Conservation (phyloP, 495 filamentous ascomycete genomes). For the Neurospora sp. region DNA sequence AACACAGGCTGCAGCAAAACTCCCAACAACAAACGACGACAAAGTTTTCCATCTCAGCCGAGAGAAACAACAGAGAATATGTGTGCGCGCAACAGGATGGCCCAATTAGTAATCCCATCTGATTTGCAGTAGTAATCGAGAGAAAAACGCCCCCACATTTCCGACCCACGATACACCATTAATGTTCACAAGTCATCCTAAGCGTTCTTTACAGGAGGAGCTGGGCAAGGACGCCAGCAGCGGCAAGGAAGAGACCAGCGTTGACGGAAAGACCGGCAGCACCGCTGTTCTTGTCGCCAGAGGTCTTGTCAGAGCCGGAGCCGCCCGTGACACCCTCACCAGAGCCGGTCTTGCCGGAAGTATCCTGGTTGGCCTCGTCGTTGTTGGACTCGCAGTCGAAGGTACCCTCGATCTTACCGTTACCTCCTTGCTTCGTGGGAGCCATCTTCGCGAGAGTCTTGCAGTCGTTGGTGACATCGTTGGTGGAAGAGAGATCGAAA, state of each 20-base stretch:
- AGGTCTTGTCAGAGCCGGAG: slow-evolving; percentile 5
- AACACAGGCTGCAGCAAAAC: background rate
- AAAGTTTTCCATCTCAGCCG: background rate
- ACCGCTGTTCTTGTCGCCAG: slow-evolving; percentile 17
- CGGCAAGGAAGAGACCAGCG: slow-evolving; percentile 29
- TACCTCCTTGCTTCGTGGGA: slow-evolving; percentile 25
- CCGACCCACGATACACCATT: background rate
- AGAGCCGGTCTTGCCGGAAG: slow-evolving; percentile 14
- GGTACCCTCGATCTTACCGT: slow-evolving; percentile 46
- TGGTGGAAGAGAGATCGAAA: slow-evolving; percentile 74
- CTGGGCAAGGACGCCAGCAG: slow-evolving; percentile 27
- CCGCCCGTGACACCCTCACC: slow-evolving; percentile 9
- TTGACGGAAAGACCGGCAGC: slow-evolving; percentile 24
- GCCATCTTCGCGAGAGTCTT: slow-evolving; percentile 33
- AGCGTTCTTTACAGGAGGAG: slow-evolving; percentile 16
- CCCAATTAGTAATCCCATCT: background rate
- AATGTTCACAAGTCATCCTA: slow-evolving; percentile 1
- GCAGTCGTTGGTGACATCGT: slow-evolving; percentile 45
- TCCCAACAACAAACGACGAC: background rate
- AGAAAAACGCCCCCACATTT: background rate
- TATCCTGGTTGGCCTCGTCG: slow-evolving; percentile 32
- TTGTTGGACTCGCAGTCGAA: slow-evolving; percentile 46
- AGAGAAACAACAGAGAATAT: background rate
- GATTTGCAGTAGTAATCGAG: slow-evolving; percentile 1
- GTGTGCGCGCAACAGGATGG: background rate